Conservation (phyloP, 768 basidiomycete genomes). For the Trametes sanguinea region DNA sequence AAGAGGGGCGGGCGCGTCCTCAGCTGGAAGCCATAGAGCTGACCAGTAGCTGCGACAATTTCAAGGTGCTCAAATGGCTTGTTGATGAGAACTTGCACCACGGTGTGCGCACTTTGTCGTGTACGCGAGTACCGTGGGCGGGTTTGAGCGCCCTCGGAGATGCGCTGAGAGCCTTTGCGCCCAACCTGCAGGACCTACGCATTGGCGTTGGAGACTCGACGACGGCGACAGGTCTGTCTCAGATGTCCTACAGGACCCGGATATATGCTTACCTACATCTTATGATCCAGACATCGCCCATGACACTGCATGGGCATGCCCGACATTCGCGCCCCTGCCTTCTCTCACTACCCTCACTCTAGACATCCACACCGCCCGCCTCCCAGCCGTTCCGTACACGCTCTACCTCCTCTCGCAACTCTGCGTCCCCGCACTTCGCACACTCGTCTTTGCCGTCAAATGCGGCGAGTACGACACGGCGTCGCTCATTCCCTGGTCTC, state of each 20-base stretch:
- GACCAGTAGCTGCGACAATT: slow-evolving; percentile 17
- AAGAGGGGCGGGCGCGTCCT: not conserved
- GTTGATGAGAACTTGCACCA: slow-evolving; percentile 6
- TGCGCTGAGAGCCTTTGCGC: slow-evolving; percentile 8
- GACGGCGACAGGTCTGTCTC: not conserved
- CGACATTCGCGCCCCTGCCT: slow-evolving; percentile 6
- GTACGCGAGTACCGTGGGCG: slow-evolving; percentile 10
- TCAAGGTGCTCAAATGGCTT: slow-evolving; percentile 19
- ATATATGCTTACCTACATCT: not conserved
- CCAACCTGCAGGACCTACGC: slow-evolving; percentile 8
- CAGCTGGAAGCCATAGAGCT: slow-evolving; percentile 12
- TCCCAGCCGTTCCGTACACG: slow-evolving; percentile 13
- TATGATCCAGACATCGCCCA: not conserved
- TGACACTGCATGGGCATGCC: not conserved
- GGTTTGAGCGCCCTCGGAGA: not conserved
- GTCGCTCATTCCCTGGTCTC: slow-evolving; percentile 7
- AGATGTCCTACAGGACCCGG: no score
- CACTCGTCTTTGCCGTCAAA: slow-evolving; percentile 11
- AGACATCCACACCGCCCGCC: slow-evolving; percentile 14
- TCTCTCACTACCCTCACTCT: slow-evolving; percentile 12
- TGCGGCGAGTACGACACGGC: slow-evolving; percentile 11
- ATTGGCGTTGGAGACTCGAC: slow-evolving; percentile 11
- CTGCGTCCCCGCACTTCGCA: slow-evolving; percentile 16
- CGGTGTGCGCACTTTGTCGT: slow-evolving; percentile 10
- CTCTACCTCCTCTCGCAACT: slow-evolving; percentile 14